Evolutionary conservation across 2,329 filamentous ascomycete species (phyloP).

Genomic region (Fusarium lyarnte): DNA sequence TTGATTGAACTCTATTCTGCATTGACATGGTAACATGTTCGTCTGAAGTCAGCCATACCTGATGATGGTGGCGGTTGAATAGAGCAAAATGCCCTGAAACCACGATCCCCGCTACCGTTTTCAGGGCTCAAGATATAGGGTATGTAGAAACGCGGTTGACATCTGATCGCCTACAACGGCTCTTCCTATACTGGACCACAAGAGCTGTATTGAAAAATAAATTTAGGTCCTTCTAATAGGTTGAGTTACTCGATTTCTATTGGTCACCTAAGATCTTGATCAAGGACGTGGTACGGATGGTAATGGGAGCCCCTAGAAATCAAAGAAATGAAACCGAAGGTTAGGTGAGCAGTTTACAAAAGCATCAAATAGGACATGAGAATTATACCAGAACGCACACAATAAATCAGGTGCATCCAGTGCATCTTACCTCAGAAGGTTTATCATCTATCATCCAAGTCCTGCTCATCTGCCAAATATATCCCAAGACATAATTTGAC

Average conservation of each 20-base stretch:
- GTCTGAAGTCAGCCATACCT: background rate
- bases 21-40: background rate
- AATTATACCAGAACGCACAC: too few relatives aligned
- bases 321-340: too few relatives aligned
- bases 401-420: too few relatives aligned
- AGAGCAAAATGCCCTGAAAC: background rate
- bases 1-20: background rate
- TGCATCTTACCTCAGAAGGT: too few relatives aligned
- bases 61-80: background rate
- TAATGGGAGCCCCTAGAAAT: too few relatives aligned
- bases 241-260: background rate
- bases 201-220: accelerated
- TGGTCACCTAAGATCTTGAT: accelerated
- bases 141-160: background rate
- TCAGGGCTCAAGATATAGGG: background rate
- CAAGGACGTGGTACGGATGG: too few relatives aligned
- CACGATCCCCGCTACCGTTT: background rate
- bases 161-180: background rate
- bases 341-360: too few relatives aligned
- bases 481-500: background rate
- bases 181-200: background rate
- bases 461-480: accelerated
- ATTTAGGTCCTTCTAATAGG: accelerated
- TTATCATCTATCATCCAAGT: background rate
- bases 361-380: too few relatives aligned